Percentiles rank a stretch among this genome's conserved stretches.
These are phyloP conservation scores for Bacidia gigantensis DNA, from an alignment of 495 filamentous ascomycete species.

Conservation along the genomic window DNA sequence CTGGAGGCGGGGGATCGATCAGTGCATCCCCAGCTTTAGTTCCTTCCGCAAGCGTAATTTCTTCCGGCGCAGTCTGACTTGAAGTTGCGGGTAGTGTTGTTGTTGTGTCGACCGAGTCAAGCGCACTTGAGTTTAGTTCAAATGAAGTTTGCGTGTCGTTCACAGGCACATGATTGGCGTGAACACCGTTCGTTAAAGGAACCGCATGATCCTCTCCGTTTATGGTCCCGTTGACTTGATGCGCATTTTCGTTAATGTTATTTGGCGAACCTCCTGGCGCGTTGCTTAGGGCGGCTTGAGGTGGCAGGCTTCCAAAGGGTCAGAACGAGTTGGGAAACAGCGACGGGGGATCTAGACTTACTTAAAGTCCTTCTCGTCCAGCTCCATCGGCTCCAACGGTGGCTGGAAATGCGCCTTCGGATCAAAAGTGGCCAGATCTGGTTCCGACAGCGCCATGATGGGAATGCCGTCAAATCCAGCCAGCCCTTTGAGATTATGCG, in stretches of 20 bases:
- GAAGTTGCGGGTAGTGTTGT: not conserved
- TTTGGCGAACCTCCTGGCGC: slow-evolving; percentile 6
- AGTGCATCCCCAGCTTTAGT: not conserved
- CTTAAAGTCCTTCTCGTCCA: slow-evolving; percentile 33
- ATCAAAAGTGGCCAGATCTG: slow-evolving; percentile 32
- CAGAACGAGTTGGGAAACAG: slow-evolving; percentile 1
- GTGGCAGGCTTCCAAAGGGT: not conserved
- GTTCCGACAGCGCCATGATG: slow-evolving; percentile 37
- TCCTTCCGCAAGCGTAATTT: not conserved
- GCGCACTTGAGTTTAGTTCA: slow-evolving; percentile 6
- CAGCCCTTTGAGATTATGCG: too few species aligned
- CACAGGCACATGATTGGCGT: not conserved
- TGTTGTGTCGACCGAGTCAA: not conserved
- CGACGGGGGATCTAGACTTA: slow-evolving; percentile 23
- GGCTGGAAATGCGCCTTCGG: slow-evolving; percentile 33
- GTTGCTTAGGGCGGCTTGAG: slow-evolving; percentile 8
- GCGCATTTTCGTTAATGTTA: slow-evolving; percentile 13
- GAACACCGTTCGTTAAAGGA: slow-evolving; percentile 8
- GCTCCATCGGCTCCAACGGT: slow-evolving; percentile 31
- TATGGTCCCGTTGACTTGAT: slow-evolving; percentile 8
- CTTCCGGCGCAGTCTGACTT: slow-evolving; percentile 7
- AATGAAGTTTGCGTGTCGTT: slow-evolving; percentile 1
- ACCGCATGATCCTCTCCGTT: slow-evolving; percentile 5
- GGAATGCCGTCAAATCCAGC: not conserved
- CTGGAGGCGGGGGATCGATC: slow-evolving; percentile 9